Conservation (phyloP, 305 asterid species). For the Fraxinus sp. region DNA sequence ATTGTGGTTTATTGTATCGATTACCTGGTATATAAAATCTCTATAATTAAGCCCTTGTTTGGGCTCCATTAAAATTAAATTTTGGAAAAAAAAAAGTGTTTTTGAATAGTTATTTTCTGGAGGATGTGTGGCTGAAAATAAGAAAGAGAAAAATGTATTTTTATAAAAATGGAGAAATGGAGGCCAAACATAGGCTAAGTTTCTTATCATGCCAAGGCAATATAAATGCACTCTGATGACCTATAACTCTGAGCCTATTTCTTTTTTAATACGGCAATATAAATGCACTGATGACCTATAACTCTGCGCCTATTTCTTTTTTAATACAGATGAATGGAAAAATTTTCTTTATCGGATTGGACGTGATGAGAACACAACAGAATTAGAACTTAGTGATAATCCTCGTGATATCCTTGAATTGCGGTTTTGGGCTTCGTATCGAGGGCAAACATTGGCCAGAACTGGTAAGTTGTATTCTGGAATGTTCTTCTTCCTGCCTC, state of each 20-base stretch:
- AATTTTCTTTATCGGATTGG: conserved; percentile 91
- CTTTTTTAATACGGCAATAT: conserved; percentile 21
- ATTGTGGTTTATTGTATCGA: conserved; percentile 8
- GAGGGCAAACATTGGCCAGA: conserved; percentile 94
- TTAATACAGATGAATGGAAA: conserved; percentile 82
- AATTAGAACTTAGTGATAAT: conserved; percentile 68
- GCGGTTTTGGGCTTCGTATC: conserved; percentile 96
- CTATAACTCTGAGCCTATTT: not conserved
- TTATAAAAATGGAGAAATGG: not conserved
- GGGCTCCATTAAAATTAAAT: not conserved
- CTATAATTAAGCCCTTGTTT: not conserved
- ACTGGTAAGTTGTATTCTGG: conserved; percentile 51
- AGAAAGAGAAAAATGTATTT: not conserved
- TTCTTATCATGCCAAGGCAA: not conserved
- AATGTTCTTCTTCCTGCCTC: not conserved
- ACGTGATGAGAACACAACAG: conserved; percentile 77
- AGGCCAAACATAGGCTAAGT: not conserved
- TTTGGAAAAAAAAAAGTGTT: not conserved
- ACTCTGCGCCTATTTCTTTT: conserved; percentile 5
- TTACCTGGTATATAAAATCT: conserved; percentile 8
- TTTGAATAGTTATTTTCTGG: not conserved
- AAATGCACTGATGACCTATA: not conserved
- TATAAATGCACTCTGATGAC: not conserved
- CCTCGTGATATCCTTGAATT: conserved; percentile 85
- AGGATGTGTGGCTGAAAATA: not conserved